Percentiles rank a stretch among this genome's conserved stretches.
These are phyloP conservation scores for Cephalotrichum gorgonifer DNA, from an alignment of 2,329 filamentous ascomycete species.

Conservation along the genomic window DNA sequence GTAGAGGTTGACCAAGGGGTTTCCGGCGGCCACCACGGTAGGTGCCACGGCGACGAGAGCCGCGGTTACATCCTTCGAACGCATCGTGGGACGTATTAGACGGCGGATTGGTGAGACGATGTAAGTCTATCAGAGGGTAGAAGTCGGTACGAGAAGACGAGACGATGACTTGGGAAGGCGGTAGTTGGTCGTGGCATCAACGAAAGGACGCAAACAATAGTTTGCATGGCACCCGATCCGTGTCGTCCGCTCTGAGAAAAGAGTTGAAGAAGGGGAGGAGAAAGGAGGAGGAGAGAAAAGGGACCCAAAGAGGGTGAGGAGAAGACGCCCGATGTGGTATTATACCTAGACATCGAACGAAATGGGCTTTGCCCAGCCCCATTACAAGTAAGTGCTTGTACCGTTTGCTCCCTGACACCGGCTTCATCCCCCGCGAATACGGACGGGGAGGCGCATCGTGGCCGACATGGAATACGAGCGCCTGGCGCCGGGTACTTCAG, in stretches of 20 bases:
- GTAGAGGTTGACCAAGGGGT: conserved; percentile 26
- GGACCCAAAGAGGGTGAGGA: not conserved
- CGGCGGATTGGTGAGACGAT: not conserved
- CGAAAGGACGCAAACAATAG: conserved; percentile 15
- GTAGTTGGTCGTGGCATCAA: not conserved
- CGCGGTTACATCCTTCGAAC: conserved; percentile 2
- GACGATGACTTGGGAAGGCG: not conserved
- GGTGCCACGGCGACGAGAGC: conserved; percentile 14
- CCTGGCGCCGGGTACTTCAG: no score
- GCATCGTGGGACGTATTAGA: conserved; percentile 4
- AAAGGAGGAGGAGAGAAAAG: conserved; percentile 3
- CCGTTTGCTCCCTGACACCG: no score
- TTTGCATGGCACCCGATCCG: conserved; percentile 8
- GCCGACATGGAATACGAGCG: no score
- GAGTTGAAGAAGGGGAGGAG: conserved; percentile 1
- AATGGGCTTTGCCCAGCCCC: no score
- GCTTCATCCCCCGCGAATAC: no score
- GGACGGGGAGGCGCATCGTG: no score
- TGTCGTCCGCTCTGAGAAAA: not conserved
- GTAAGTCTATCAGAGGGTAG: not conserved
- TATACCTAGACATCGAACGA: not conserved
- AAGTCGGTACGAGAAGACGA: not conserved
- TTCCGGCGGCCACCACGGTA: conserved; percentile 11
- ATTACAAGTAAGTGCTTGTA: no score
- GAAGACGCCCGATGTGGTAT: not conserved